Conservation (phyloP, 192 early-diverging fungal species). For the Backusella tuberculispora region DNA sequence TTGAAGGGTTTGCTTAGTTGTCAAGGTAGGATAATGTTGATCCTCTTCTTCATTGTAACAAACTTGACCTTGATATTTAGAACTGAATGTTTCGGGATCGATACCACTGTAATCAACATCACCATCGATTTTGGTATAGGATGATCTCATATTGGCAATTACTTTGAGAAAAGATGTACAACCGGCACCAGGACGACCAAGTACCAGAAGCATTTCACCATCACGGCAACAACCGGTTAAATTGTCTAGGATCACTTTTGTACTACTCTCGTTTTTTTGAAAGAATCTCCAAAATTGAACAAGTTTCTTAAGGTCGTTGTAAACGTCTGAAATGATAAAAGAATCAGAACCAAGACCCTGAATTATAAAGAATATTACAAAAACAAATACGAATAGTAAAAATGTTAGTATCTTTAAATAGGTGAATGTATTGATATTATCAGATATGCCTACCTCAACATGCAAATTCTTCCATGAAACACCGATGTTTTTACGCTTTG, state of each 20-base stretch:
- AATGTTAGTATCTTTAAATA: no score
- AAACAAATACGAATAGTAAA: background rate
- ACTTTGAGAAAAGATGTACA: constrained; percentile 66
- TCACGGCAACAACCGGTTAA: constrained; percentile 70
- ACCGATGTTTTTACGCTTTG: constrained; percentile 38
- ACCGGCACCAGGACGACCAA: constrained; percentile 74
- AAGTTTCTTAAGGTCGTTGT: background rate
- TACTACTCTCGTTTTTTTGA: constrained; percentile 25
- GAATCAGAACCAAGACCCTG: constrained; percentile 41
- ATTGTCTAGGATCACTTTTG: constrained; percentile 56
- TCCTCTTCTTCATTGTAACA: constrained; percentile 84
- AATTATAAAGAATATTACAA: constrained; percentile 2
- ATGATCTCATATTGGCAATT: constrained; percentile 59
- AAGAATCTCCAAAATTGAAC: background rate
- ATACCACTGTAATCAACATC: constrained; percentile 73
- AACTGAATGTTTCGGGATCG: constrained; percentile 56
- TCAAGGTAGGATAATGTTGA: constrained; percentile 77
- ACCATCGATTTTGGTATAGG: constrained; percentile 56
- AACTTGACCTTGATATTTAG: constrained; percentile 71
- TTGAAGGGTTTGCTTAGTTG: constrained; percentile 76
- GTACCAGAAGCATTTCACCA: constrained; percentile 74
- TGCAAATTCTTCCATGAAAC: constrained; percentile 38
- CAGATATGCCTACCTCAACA: constrained; percentile 21
- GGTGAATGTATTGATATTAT: background rate
- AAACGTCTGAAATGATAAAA: constrained; percentile 27